Evolutionary conservation across 2,329 filamentous ascomycete genomes (phyloP), one percentile per base, ranked within the genome.

Genomic region (Talaromyces islandicus): DNA sequence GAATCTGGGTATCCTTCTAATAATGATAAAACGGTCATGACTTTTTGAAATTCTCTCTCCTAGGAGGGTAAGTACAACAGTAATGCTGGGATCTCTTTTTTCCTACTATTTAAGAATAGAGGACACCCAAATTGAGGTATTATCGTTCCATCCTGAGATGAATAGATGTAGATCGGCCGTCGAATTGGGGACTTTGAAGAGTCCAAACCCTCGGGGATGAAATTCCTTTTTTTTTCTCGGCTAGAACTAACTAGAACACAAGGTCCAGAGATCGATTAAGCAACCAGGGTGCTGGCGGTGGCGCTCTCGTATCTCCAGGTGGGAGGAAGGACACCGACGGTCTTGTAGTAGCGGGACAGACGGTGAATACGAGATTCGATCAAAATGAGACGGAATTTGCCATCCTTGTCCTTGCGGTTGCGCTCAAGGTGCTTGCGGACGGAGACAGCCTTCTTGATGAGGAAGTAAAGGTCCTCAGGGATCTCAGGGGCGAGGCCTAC

Each of bases 321-420:
- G 71, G 93, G 93, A 75, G 93, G 85, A 63, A 88, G 83, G 69
- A 83, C 85, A 81, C 86, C 85, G 73, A 88, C 93, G 79, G 92
- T 93, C 90, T 97, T 97, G 91, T 97, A 99, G 90, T 97, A 97
- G 73, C 94, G 90, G 78, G 92, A 94, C 71, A 99, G 90, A 85
- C 94, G 93, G 90, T 99, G 94, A 83, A 99, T 97, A 83, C 95
- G 91, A 79, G 94, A 97, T 87, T 99, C 94, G 83, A 99, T 96
- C 73, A 99, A 90, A 93, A 99, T 99, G 70, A 99, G 91, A 78
- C 94, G 93, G 91, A 99, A 99, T 87, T 99, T 99, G 86, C 89
- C 91, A 87, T 99, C 94, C 86, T 92, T 96, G 87, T 99, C 94
- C 88, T 99, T 99, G 83, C 94, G 93, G 89, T 99, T 99, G 83